Evolutionary conservation across 805 yeast species (phyloP).

Genomic region (Hanseniaspora nectarophila): DNA sequence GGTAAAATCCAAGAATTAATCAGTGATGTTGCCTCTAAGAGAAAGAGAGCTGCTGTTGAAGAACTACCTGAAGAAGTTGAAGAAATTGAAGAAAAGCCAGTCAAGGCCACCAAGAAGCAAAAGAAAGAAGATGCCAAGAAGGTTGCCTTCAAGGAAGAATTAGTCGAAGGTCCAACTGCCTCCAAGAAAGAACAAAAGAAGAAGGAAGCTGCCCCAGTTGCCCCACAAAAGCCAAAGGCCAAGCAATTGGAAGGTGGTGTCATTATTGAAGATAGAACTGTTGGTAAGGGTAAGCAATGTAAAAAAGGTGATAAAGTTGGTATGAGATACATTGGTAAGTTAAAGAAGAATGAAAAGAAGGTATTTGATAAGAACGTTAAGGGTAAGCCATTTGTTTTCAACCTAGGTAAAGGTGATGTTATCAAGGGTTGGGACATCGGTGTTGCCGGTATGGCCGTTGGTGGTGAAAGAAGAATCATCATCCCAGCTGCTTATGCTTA

Average conservation of each 20-base stretch:
- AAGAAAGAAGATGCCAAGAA: slow-evolving; percentile 32
- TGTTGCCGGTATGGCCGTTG: slow-evolving; percentile 96
- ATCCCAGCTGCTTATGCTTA: slow-evolving; percentile 95
- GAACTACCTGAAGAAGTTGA: slow-evolving; percentile 23
- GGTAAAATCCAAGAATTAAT: slow-evolving; percentile 63
- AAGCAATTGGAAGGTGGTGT: slow-evolving; percentile 88
- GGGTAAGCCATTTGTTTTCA: slow-evolving; percentile 90
- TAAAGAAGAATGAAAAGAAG: slow-evolving; percentile 68
- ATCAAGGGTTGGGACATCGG: slow-evolving; percentile 98
- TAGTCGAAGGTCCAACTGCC: slow-evolving; percentile 7
- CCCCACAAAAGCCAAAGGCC: slow-evolving; percentile 38
- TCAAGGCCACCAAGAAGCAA: slow-evolving; percentile 30
- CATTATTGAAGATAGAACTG: slow-evolving; percentile 78
- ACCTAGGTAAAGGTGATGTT: slow-evolving; percentile 93
- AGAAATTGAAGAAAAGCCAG: slow-evolving; percentile 21
- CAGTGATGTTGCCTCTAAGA: slow-evolving; percentile 36
- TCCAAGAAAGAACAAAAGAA: slow-evolving; percentile 14
- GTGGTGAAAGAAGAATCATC: slow-evolving; percentile 96
- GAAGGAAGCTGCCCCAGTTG: slow-evolving; percentile 17
- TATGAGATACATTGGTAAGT: slow-evolving; percentile 94
- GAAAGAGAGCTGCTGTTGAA: slow-evolving; percentile 28
- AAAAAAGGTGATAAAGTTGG: slow-evolving; percentile 85
- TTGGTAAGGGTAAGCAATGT: slow-evolving; percentile 79
- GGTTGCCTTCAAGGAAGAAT: slow-evolving; percentile 22
- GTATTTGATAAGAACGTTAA: slow-evolving; percentile 93